These are phyloP conservation scores for Echinosophora koreensis DNA, from an alignment of 306 rosid genomes.

Conservation along the genomic window DNA sequence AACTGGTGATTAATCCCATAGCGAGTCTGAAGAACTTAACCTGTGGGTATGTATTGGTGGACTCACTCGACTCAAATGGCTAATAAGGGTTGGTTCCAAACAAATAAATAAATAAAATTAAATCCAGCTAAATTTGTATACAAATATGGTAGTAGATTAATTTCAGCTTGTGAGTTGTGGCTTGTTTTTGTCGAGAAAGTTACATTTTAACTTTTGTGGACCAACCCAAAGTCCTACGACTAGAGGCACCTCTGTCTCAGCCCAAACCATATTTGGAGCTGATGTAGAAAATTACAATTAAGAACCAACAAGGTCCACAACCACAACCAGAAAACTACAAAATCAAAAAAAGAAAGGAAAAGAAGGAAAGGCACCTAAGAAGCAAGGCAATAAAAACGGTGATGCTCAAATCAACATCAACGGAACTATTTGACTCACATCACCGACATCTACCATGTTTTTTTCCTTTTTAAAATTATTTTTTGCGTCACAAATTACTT, in stretches of 20 bases:
- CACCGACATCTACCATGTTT: constrained; percentile 40
- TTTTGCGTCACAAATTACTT: background rate
- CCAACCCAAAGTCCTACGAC: constrained; percentile 17
- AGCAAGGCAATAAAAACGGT: constrained; percentile 32
- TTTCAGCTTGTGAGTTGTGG: constrained; percentile 12
- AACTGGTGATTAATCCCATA: too few relatives aligned
- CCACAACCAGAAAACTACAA: background rate
- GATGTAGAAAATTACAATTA: background rate
- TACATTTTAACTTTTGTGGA: constrained; percentile 41
- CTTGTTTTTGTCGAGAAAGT: background rate
- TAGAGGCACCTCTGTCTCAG: constrained; percentile 19
- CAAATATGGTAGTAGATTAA: background rate
- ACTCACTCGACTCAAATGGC: too few relatives aligned
- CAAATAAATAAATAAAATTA: background rate
- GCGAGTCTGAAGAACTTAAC: too few relatives aligned
- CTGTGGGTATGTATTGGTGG: too few relatives aligned
- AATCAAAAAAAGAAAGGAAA: background rate
- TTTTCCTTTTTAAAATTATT: background rate
- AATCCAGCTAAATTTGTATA: background rate
- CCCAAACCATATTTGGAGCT: constrained; percentile 37
- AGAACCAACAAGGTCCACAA: background rate
- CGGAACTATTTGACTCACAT: constrained; percentile 16
- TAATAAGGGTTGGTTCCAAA: too few relatives aligned
- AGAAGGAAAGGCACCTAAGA: background rate
- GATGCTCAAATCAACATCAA: constrained; percentile 35